Conservation (phyloP, 192 early-diverging fungal genomes). For the Spizellomyces punctatus region DNA sequence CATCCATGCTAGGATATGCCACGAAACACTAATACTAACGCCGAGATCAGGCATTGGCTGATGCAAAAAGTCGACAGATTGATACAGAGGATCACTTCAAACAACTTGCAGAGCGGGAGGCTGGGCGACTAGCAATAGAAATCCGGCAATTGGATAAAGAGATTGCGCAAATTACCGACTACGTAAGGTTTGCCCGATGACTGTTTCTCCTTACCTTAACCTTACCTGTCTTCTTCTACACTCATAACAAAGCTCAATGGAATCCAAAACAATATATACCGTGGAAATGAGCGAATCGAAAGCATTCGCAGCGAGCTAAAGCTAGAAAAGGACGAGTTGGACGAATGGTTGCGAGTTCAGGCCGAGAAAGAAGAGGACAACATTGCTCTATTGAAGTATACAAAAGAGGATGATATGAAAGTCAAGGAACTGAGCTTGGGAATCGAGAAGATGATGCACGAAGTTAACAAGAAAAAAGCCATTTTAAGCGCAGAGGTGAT, state of each 20-base stretch:
- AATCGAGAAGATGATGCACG: conserved; percentile 60
- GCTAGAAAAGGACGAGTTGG: conserved; percentile 59
- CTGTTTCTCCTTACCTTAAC: not conserved
- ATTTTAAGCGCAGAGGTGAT: conserved; percentile 52
- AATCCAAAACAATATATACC: conserved; percentile 61
- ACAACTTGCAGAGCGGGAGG: conserved; percentile 58
- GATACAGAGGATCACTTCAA: conserved; percentile 65
- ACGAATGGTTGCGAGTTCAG: conserved; percentile 64
- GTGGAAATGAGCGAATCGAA: conserved; percentile 58
- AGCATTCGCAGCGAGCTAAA: conserved; percentile 53
- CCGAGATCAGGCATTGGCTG: conserved; percentile 43
- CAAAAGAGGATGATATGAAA: conserved; percentile 57
- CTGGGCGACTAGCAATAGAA: conserved; percentile 51
- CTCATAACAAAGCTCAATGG: conserved; percentile 38
- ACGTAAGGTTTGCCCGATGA: conserved; percentile 36
- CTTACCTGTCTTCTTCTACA: not conserved
- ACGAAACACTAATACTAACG: not conserved
- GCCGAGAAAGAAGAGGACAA: conserved; percentile 66
- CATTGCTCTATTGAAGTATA: conserved; percentile 56
- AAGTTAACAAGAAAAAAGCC: conserved; percentile 62
- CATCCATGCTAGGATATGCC: not conserved
- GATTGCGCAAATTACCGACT: conserved; percentile 49
- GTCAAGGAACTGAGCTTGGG: conserved; percentile 55
- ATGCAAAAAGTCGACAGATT: conserved; percentile 60
- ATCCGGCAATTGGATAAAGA: conserved; percentile 57